phyloP scores from a whole-genome alignment of 73 alveolate species.

The Blepharisma stoltei region DNA sequence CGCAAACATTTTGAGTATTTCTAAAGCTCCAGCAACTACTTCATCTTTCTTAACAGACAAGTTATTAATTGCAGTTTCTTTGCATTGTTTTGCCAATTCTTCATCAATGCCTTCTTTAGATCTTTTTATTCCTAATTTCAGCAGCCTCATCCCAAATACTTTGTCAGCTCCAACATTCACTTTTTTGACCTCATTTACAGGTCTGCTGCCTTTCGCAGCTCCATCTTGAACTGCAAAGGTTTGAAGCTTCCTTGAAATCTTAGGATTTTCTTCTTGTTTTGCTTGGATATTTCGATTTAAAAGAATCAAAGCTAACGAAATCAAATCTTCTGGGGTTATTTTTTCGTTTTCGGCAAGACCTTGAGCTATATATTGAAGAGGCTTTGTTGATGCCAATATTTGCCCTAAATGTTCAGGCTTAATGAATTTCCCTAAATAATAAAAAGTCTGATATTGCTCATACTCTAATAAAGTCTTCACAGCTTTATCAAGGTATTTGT shows the following conservation, averaged over 20 bases:
- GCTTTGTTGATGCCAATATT: conserved; percentile 7
- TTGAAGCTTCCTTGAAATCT: background rate
- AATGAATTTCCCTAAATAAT: conserved; percentile 4
- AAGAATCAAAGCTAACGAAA: background rate
- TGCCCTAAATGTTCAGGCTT: background rate
- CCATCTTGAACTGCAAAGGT: conserved; percentile 7
- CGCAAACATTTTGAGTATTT: background rate
- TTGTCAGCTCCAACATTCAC: background rate
- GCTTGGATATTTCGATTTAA: background rate
- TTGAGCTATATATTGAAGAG: conserved; percentile 5
- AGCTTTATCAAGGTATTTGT: background rate
- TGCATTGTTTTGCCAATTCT: background rate
- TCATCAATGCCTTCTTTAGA: conserved; percentile 11
- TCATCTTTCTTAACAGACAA: background rate
- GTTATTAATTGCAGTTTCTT: background rate
- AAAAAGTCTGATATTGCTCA: conserved; percentile 15
- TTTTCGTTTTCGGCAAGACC: background rate
- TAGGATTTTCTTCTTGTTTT: background rate
- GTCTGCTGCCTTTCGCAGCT: conserved; percentile 22
- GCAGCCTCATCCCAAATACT: background rate
- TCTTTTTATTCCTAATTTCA: conserved; percentile 15
- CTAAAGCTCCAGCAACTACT: conserved; percentile 15
- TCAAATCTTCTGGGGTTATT: background rate
- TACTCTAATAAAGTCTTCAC: conserved; percentile 3
- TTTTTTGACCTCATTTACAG: background rate